A percentile compares a stretch with the other conserved stretches of the same genome.
Conservation (phyloP, 805 yeast genomes). For the Sungouiella blattae region DNA sequence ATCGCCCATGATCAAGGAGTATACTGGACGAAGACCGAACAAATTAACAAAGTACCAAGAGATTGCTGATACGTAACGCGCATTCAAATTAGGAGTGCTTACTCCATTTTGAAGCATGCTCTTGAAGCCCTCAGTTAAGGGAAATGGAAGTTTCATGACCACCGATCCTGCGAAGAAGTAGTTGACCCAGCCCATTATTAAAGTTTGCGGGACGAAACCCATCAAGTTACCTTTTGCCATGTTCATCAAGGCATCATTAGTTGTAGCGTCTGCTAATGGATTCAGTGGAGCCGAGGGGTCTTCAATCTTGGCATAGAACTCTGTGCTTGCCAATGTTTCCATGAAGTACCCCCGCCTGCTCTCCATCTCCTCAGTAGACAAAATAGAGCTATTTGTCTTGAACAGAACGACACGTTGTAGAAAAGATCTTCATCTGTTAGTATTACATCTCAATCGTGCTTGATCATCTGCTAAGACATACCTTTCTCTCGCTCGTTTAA, state of each 20-base stretch:
- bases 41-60: conserved; percentile 94
- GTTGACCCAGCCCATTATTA: conserved; percentile 95
- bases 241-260: conserved; percentile 67
- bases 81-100: conserved; percentile 79
- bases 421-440: conserved; percentile 29
- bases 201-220: conserved; percentile 84
- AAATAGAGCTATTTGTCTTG: conserved; percentile 48
- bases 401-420: conserved; percentile 58
- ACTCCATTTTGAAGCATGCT: conserved; percentile 90
- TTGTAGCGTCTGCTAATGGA: conserved; percentile 67
- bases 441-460: too few species aligned
- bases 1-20: conserved; percentile 62
- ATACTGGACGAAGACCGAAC: conserved; percentile 78
- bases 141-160: conserved; percentile 79
- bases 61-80: conserved; percentile 86
- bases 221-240: conserved; percentile 81
- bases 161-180: conserved; percentile 90
- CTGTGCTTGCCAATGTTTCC: conserved; percentile 48
- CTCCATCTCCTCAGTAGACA: conserved; percentile 51
- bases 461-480: too few species aligned
- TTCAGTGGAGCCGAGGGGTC: conserved; percentile 42
- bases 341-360: conserved; percentile 48
- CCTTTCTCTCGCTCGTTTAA: conserved; percentile 50
- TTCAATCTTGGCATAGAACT: conserved; percentile 51
- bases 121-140: conserved; percentile 84